Evolutionary conservation across 306 rosid genomes (phyloP).

Genomic region (Cicer pinnatifidum): DNA sequence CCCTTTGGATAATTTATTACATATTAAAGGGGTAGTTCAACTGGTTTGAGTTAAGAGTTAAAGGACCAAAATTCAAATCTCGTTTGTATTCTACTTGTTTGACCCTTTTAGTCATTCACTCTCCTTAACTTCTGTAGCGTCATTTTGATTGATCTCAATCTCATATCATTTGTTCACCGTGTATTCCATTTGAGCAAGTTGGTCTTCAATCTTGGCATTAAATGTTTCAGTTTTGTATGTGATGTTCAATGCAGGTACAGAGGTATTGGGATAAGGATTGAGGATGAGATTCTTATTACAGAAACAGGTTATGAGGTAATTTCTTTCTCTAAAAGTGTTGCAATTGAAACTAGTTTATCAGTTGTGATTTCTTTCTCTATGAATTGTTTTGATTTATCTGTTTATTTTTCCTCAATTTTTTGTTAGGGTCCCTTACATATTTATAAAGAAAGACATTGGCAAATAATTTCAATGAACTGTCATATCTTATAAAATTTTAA

Average conservation of each 20-base stretch:
- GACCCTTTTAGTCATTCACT: slow-evolving; percentile 19
- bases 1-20: background rate
- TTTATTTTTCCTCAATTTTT: background rate
- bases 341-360: slow-evolving; percentile 22
- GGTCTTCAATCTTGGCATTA: slow-evolving; percentile 41
- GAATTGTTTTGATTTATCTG: background rate
- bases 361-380: slow-evolving; percentile 20
- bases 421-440: background rate
- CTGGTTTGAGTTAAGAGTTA: too few species aligned
- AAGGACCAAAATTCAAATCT: background rate
- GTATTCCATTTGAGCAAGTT: slow-evolving; percentile 32
- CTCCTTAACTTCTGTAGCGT: slow-evolving; percentile 18
- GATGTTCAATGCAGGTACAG: slow-evolving; percentile 60
- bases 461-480: background rate
- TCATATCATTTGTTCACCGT: slow-evolving; percentile 30
- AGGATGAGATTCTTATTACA: slow-evolving; percentile 86
- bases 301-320: slow-evolving; percentile 77
- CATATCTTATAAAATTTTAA: background rate
- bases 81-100: slow-evolving; percentile 14
- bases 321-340: background rate
- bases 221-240: slow-evolving; percentile 38
- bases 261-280: slow-evolving; percentile 91
- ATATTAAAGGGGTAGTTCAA: background rate
- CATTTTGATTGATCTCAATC: slow-evolving; percentile 23
- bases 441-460: background rate